Conservation (phyloP, 805 yeast genomes). For the Saccharomycopsis fibuligera region DNA sequence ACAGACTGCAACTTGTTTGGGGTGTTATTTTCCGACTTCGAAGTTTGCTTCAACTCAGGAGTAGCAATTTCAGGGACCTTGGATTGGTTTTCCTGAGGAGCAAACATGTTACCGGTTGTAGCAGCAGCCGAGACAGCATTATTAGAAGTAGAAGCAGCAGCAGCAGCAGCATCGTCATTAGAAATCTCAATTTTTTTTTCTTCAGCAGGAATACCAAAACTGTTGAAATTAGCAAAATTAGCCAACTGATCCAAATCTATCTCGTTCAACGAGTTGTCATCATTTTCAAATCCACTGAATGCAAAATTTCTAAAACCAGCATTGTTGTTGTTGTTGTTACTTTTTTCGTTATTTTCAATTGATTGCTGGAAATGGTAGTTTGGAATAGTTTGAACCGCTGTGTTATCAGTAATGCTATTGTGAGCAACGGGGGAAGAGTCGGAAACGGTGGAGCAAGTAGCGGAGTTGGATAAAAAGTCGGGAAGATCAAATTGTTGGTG, state of each 20-base stretch:
- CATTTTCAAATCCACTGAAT: constrained; percentile 7
- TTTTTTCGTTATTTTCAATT: constrained; percentile 6
- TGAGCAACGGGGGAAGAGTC: constrained; percentile 11
- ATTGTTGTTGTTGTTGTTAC: constrained; percentile 11
- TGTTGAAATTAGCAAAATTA: constrained; percentile 10
- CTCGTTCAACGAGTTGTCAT: constrained; percentile 15
- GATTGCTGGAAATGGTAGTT: constrained; percentile 5
- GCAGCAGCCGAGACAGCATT: constrained; percentile 2
- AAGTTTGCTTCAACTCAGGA: constrained; percentile 16
- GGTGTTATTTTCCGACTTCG: constrained; percentile 15
- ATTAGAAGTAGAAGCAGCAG: constrained; percentile 12
- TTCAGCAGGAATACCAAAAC: background rate
- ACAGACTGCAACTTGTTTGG: no score
- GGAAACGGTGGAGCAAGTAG: constrained; percentile 13
- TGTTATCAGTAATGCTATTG: constrained; percentile 9
- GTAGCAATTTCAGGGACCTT: constrained; percentile 13
- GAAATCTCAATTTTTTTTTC: background rate
- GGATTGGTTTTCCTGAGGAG: background rate
- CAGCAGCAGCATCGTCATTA: constrained; percentile 17
- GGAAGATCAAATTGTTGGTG: constrained; percentile 3
- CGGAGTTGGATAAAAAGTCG: constrained; percentile 3
- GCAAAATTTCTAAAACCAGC: constrained; percentile 1
- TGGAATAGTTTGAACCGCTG: constrained; percentile 11
- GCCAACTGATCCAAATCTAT: constrained; percentile 18
- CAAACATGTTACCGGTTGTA: background rate